These are phyloP conservation scores for Russula sp. DNA, from an alignment of 768 basidiomycete genomes.

Conservation along the genomic window DNA sequence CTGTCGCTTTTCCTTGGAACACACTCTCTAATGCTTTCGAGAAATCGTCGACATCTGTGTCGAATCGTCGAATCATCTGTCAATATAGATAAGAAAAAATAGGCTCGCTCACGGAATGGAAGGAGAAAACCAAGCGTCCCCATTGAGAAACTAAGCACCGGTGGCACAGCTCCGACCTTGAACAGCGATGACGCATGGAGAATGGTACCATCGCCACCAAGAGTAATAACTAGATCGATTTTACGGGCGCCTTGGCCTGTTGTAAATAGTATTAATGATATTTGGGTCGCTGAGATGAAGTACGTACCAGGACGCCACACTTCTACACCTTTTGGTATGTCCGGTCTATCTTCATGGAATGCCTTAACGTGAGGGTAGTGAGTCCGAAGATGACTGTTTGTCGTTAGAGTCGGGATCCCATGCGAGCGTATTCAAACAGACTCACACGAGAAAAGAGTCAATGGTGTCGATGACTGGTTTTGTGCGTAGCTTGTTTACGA, in stretches of 20 bases:
- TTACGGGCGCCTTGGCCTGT: constrained; percentile 50
- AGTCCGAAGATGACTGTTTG: constrained; percentile 34
- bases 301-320: constrained; percentile 59
- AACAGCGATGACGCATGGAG: constrained; percentile 91
- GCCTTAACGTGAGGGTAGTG: constrained; percentile 37
- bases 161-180: constrained; percentile 86
- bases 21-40: constrained; percentile 76
- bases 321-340: constrained; percentile 49
- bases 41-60: constrained; percentile 83
- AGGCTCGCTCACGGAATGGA: constrained; percentile 77
- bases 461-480: constrained; percentile 75
- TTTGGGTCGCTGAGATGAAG: neutral
- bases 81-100: neutral
- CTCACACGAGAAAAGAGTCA: constrained; percentile 67
- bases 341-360: constrained; percentile 42
- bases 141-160: constrained; percentile 87
- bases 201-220: constrained; percentile 95
- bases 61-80: neutral
- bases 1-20: constrained; percentile 72
- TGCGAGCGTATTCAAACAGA: constrained; percentile 12
- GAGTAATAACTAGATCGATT: constrained; percentile 84
- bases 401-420: constrained; percentile 10
- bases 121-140: constrained; percentile 91
- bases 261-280: neutral
- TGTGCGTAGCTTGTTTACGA: constrained; percentile 80